A percentile compares a stretch with the other conserved stretches of the same genome.
Evolutionary conservation across 345 rosid genomes (phyloP).

Genomic region (Linum lewisii): DNA sequence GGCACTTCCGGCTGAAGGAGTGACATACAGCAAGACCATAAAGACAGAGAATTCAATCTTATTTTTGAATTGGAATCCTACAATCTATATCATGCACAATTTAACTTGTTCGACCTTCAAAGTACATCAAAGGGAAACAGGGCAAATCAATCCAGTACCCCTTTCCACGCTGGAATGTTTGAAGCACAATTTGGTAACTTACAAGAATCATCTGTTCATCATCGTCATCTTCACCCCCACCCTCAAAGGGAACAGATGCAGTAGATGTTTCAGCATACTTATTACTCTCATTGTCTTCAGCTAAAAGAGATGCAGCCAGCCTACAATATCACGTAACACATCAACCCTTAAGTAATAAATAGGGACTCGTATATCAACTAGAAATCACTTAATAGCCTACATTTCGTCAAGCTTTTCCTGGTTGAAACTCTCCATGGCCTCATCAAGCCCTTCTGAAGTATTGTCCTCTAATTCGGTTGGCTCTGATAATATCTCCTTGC

Average conservation of each 20-base stretch:
- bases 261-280: conserved; percentile 35
- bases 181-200: background rate
- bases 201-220: conserved; percentile 43
- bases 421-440: conserved; percentile 17
- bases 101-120: conserved; percentile 3
- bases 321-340: conserved; percentile 33
- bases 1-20: conserved; percentile 36
- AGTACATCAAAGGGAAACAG: conserved; percentile 1
- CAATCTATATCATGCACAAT: background rate
- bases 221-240: conserved; percentile 40
- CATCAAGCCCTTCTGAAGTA: conserved; percentile 16
- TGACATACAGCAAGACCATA: background rate
- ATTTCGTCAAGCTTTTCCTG: conserved; percentile 58
- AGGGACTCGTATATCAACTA: conserved; percentile 8
- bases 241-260: conserved; percentile 32
- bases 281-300: conserved; percentile 32
- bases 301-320: conserved; percentile 57
- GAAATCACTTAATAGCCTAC: conserved; percentile 34
- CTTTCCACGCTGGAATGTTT: background rate
- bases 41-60: background rate
- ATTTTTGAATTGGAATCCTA: background rate
- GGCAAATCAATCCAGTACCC: background rate
- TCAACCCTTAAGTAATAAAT: background rate
- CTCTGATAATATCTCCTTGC: conserved; percentile 18
- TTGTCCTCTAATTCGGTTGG: conserved; percentile 11